Evolutionary conservation across 2,329 filamentous ascomycete species (phyloP), one percentile per base, ranked within the genome.

Genomic region (Bipolaris sorokiniana): DNA sequence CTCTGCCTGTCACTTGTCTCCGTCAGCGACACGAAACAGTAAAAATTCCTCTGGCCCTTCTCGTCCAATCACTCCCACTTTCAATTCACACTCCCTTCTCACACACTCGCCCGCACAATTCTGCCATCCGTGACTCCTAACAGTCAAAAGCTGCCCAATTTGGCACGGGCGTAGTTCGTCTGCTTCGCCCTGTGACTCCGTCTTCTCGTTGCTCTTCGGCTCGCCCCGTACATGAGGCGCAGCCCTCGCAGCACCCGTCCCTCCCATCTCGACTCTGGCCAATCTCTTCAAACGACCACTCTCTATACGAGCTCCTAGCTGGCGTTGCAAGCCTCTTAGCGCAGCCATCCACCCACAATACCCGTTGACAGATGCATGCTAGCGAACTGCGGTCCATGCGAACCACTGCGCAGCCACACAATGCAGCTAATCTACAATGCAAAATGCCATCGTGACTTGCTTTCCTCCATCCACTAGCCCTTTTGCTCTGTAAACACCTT

Each of bases 321-420:
- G 41, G 5, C 22, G 15, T 38, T 26, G 23, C 7, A 44, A 56
- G 38, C 22, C 51, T 60, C 54, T 59, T 67, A 66, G 66, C 64
- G 69, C 68, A 65, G 62, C 65, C 72, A 68, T 67, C 61, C 61
- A 57, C 61, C 69, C 64, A 65, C 71, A 63, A 71, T 61, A 45
- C 31, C 56, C 33, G 49, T 57, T 51, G 59, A 59, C 51, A 62
- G 54, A 61, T 65, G 54, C 49, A 49, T 61, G 59, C 63, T 62
- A 61, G 62, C 61, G 48, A 48, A 48, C 59, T 56, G 61, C 48
- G 37, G 18, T 18, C 33, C 48, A 44, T 51, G 48, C 41, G 49
- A 52, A 52, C 48, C 28, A 37, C 33, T 56, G 41, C 54, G 37
- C 49, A 51, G 55, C 55, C 49, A 57, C 49, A 57, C 55, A 45